A percentile compares a stretch with the other conserved stretches of the same genome.
Conservation (phyloP, 768 basidiomycete species). For the Pisolithus microcarpus region DNA sequence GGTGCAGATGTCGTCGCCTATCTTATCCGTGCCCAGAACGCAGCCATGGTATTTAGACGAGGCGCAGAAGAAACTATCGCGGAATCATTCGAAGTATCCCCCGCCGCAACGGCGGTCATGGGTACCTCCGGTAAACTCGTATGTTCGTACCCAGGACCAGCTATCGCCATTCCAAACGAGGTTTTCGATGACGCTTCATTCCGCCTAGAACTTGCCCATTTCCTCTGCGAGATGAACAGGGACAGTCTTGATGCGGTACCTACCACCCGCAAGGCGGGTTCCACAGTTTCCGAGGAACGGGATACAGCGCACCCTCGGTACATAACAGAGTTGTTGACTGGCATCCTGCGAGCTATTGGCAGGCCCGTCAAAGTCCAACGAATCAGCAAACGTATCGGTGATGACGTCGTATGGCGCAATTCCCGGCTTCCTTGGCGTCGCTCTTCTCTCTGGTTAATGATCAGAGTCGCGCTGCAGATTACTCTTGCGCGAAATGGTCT, state of each 20-base stretch:
- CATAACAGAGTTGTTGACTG: slow-evolving; percentile 42
- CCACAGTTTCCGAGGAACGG: no score
- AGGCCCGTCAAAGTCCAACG: slow-evolving; percentile 21
- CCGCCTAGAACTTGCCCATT: neutral
- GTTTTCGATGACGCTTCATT: neutral
- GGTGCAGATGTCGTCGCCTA: slow-evolving; percentile 30
- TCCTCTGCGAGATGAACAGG: slow-evolving; percentile 8
- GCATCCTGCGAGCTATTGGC: slow-evolving; percentile 37
- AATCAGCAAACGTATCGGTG: slow-evolving; percentile 38
- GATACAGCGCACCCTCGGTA: slow-evolving; percentile 36
- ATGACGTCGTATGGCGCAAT: slow-evolving; percentile 36
- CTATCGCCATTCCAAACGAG: slow-evolving; percentile 24
- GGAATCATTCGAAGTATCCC: slow-evolving; percentile 38
- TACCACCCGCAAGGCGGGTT: no score
- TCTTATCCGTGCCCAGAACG: slow-evolving; percentile 36
- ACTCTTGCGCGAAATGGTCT: slow-evolving; percentile 17
- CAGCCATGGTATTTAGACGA: slow-evolving; percentile 32
- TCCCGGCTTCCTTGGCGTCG: slow-evolving; percentile 41
- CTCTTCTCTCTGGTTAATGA: slow-evolving; percentile 43
- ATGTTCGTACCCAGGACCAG: slow-evolving; percentile 35
- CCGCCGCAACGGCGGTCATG: slow-evolving; percentile 25
- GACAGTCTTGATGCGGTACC: slow-evolving; percentile 24
- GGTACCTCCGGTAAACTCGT: slow-evolving; percentile 30
- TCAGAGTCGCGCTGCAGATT: slow-evolving; percentile 41
- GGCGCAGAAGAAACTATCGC: slow-evolving; percentile 18